Conservation (phyloP, 352 stramenopile species). For the Globisporangium uncinulatum region DNA sequence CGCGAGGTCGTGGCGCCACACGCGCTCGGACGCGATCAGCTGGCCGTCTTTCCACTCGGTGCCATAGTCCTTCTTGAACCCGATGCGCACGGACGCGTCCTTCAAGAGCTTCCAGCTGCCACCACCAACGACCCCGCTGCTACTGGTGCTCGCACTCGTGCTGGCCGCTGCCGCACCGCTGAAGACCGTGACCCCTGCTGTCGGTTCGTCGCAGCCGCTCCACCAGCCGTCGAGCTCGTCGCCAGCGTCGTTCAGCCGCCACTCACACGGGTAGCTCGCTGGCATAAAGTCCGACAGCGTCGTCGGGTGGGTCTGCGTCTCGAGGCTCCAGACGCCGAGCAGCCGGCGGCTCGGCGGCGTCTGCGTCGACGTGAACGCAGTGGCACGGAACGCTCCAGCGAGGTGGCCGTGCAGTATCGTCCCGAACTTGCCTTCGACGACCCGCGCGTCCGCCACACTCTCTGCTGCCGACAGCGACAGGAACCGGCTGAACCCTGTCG, state of each 20-base stretch:
- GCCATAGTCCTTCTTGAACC: constrained; percentile 89
- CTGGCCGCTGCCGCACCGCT: constrained; percentile 10
- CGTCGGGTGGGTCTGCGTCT: constrained; percentile 29
- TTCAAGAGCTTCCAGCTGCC: constrained; percentile 75
- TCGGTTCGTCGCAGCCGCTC: constrained; percentile 38
- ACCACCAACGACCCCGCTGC: constrained; percentile 1
- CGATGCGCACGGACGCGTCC: constrained; percentile 80
- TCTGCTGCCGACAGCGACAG: constrained; percentile 59
- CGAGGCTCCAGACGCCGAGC: constrained; percentile 59
- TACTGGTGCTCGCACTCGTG: constrained; percentile 1
- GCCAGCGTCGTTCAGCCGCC: constrained; percentile 38
- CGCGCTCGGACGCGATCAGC: constrained; percentile 76
- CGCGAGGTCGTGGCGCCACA: constrained; percentile 76
- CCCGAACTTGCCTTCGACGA: constrained; percentile 68
- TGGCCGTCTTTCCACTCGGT: constrained; percentile 80
- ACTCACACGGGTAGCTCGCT: constrained; percentile 63
- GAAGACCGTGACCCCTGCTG: background rate
- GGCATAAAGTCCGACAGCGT: constrained; percentile 62
- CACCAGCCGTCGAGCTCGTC: constrained; percentile 76
- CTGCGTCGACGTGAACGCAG: constrained; percentile 31
- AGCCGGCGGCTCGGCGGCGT: constrained; percentile 31
- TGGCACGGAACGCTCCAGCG: constrained; percentile 49
- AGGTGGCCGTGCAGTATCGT: constrained; percentile 61
- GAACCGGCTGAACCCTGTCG: constrained; percentile 22
- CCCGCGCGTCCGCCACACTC: constrained; percentile 32